Percentiles rank a stretch among this genome's conserved stretches.
Evolutionary conservation across 78 protist species (phyloP).

Genomic region (Dictyostelium intermedium): DNA sequence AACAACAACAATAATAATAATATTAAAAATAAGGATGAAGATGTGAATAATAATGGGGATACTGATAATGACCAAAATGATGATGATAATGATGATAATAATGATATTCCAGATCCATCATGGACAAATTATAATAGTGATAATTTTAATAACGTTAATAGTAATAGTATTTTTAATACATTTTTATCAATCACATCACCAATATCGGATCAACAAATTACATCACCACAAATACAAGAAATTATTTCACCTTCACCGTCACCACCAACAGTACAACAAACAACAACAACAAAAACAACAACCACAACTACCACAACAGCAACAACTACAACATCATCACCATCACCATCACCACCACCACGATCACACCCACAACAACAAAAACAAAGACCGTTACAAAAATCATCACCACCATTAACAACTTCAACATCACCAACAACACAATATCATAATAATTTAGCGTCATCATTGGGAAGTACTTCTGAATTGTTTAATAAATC

Average conservation of each 20-base stretch:
- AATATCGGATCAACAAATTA: neutral
- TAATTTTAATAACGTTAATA: neutral
- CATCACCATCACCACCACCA: neutral
- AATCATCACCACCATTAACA: neutral
- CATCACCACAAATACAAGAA: neutral
- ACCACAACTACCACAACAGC: neutral
- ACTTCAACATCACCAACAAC: neutral
- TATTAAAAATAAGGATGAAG: neutral
- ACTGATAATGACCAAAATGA: neutral
- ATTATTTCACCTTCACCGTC: neutral
- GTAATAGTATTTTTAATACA: neutral
- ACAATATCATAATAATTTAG: neutral
- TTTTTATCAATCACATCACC: constrained; percentile 2
- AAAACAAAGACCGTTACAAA: neutral
- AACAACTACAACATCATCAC: neutral
- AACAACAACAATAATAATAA: neutral
- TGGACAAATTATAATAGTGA: neutral
- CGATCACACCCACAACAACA: neutral
- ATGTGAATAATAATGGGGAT: neutral
- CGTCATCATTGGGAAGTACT: constrained; percentile 45
- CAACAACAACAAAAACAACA: neutral
- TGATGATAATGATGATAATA: neutral
- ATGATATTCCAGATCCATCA: constrained; percentile 9
- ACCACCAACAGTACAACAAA: neutral
- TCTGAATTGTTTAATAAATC: constrained; percentile 66